A percentile compares a stretch with the other conserved stretches of the same genome.
phyloP scores from a whole-genome alignment of 2,329 filamentous ascomycete species.

The Raffaelea ambrosiae region DNA sequence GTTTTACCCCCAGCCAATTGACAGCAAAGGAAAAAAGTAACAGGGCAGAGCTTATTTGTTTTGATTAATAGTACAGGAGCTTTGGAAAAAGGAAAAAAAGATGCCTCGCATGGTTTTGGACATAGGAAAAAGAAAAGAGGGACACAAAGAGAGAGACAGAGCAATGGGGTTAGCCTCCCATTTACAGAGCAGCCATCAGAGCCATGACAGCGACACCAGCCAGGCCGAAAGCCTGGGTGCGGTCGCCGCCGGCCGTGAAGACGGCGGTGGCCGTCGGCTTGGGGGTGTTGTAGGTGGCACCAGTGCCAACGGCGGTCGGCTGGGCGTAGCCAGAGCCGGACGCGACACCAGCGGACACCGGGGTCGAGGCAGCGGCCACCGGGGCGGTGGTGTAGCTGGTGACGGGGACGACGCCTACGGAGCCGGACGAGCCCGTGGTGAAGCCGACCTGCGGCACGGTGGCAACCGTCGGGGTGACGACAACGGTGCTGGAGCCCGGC shows the following conservation, averaged over 20 bases:
- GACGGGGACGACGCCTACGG: constrained; percentile 22
- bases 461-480: constrained; percentile 36
- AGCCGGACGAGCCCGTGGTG: constrained; percentile 23
- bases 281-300: constrained; percentile 25
- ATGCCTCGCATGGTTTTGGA: too few species aligned
- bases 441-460: constrained; percentile 46
- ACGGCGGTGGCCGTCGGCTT: constrained; percentile 22
- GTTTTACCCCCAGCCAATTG: too few species aligned
- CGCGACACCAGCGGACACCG: constrained; percentile 18
- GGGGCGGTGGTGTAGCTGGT: constrained; percentile 22
- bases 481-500: constrained; percentile 41
- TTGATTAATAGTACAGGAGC: too few species aligned
- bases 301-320: constrained; percentile 17
- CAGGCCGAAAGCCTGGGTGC: constrained; percentile 28
- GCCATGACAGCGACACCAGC: constrained; percentile 34
- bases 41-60: too few species aligned
- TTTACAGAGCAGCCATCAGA: constrained; percentile 38
- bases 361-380: neutral
- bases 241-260: constrained; percentile 27
- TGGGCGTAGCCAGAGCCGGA: constrained; percentile 17
- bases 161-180: neutral
- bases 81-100: too few species aligned
- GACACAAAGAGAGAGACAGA: neutral
- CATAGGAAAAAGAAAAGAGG: too few species aligned
- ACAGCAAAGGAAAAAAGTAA: too few species aligned